phyloP scores from a whole-genome alignment of 371 early-diverging fungal genomes.

The Mortierella sp. region DNA sequence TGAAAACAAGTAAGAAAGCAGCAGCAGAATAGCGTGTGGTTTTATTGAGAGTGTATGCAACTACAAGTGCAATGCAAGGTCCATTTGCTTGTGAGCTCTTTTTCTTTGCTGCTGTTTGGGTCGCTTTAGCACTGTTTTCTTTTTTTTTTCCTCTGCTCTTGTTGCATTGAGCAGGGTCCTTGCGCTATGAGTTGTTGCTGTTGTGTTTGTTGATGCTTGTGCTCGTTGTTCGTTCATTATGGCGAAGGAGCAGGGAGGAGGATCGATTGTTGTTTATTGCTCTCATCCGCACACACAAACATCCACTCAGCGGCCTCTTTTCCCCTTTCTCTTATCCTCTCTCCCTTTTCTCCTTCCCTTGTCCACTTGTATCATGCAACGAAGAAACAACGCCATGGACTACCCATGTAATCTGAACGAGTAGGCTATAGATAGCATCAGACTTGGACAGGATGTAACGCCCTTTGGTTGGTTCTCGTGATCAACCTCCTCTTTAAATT shows the following conservation, averaged over 20 bases:
- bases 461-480: background rate
- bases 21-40: too few species aligned
- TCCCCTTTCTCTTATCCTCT: background rate
- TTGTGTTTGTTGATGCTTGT: background rate
- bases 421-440: background rate
- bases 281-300: background rate
- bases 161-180: background rate
- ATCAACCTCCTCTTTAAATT: background rate
- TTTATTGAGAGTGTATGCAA: too few species aligned
- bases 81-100: too few species aligned
- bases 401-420: background rate
- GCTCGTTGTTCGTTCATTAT: background rate
- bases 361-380: background rate
- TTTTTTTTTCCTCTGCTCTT: background rate
- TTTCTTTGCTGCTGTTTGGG: background rate
- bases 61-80: too few species aligned
- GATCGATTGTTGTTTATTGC: background rate
- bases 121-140: background rate
- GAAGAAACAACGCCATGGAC: constrained; percentile 1
- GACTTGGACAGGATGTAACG: too few species aligned
- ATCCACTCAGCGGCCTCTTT: background rate
- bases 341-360: background rate
- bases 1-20: too few species aligned
- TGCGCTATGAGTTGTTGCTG: background rate
- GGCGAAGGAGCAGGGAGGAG: background rate